phyloP scores from a whole-genome alignment of 179 eudicot genomes.

The Camellia oleifera region DNA sequence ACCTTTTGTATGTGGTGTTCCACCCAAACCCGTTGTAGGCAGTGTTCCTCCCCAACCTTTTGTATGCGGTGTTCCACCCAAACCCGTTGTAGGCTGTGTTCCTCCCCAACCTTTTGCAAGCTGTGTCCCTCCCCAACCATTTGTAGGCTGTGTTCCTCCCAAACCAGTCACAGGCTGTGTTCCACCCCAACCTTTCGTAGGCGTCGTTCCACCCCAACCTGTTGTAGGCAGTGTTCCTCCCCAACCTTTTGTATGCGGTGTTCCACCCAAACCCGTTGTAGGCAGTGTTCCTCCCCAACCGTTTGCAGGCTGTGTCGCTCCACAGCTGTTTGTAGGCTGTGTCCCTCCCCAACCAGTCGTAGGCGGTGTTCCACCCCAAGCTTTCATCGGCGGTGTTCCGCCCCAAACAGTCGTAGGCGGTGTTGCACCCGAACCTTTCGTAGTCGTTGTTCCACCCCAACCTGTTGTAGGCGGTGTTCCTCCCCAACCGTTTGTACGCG shows the following conservation, averaged over 20 bases:
- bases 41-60: no score
- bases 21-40: neutral
- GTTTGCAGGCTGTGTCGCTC: no score
- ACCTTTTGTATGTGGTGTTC: neutral
- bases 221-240: neutral
- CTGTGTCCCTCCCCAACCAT: neutral
- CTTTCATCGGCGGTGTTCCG: neutral
- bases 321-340: no score
- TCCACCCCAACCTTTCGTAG: conserved; percentile 13
- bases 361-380: no score
- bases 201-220: neutral
- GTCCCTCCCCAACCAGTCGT: no score
- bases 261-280: no score
- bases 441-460: neutral
- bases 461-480: neutral
- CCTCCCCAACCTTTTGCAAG: neutral
- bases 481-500: neutral
- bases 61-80: no score
- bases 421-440: no score
- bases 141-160: conserved; percentile 12
- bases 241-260: no score
- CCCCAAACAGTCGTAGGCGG: neutral
- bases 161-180: neutral
- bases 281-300: no score
- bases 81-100: no score